Evolutionary conservation across 148 eudicot genomes (phyloP), one percentile per base, ranked within the genome.

Genomic region (Chenopodium berlandieri): DNA sequence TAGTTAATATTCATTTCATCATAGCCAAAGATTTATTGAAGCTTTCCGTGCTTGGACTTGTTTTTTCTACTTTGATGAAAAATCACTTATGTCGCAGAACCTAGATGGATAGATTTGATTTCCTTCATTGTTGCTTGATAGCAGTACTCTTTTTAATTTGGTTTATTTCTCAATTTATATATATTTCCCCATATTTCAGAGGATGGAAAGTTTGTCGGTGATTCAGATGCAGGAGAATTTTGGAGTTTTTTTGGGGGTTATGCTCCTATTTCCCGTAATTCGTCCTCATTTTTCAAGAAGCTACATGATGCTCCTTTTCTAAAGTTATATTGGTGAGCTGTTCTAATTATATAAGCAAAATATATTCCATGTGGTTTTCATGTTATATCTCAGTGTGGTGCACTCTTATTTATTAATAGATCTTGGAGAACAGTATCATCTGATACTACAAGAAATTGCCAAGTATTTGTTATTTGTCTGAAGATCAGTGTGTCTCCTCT

Each of bases 241-340:
- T 93, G 97, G 97, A 89, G 87, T 79, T 86, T 90, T 7, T 93
- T 93, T 78, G 97, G 97, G 75, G 97, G 97, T 58, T 93, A 87
- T 86, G 97, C 97, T 88, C 97, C 97, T 54, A 88, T 93, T 80
- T 90, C 97, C 12, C 89, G 84, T 75, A 91, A 82, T 60, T 78
- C 85, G 0, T 75, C 86, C 48, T 84, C 88, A 31, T 68, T 83
- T 84, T 83, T 80, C 72, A 84, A 73, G 83, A 73, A 78, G 68
- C 83, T 80, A 70, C 81, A 73, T 50, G 77, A 74, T 52, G 63
- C 25, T 74, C 77, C 63, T 50, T 74, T 48, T 74, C 34, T 52
- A 62, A 74, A 74, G 62, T 27, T 74, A 74, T 74, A 23, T 52
- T 74, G 77, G 77, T 74, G 52, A 30, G 63, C 13, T 50, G 25